phyloP scores from a whole-genome alignment of 2,329 filamentous ascomycete species.

The Apiospora arundinis region DNA sequence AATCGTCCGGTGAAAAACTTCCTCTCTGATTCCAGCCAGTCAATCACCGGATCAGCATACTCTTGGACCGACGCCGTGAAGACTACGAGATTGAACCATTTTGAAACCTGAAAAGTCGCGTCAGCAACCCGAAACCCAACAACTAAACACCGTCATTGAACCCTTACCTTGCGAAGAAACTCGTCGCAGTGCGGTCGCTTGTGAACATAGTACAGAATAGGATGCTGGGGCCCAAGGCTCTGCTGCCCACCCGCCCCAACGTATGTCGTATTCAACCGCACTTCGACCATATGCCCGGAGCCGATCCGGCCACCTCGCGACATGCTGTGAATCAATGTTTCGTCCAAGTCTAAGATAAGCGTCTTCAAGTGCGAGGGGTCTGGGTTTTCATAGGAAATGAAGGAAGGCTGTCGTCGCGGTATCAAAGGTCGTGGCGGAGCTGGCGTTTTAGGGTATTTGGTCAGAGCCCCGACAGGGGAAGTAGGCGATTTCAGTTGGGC shows the following conservation, averaged over 20 bases:
- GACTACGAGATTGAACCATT: slow-evolving; percentile 97
- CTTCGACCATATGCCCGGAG: slow-evolving; percentile 98
- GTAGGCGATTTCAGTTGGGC: slow-evolving; percentile 93
- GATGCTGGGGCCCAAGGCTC: slow-evolving; percentile 82
- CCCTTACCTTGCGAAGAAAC: slow-evolving; percentile 79
- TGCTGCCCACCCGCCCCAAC: slow-evolving; percentile 71
- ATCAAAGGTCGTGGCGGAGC: slow-evolving; percentile 89
- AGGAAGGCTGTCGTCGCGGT: slow-evolving; percentile 87
- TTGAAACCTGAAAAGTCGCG: slow-evolving; percentile 68
- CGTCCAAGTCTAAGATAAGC: slow-evolving; percentile 91
- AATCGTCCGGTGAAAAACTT: slow-evolving; percentile 95
- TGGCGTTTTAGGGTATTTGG: slow-evolving; percentile 88
- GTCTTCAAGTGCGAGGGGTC: slow-evolving; percentile 79
- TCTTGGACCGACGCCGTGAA: slow-evolving; percentile 98
- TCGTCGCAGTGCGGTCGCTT: slow-evolving; percentile 97
- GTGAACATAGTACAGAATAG: slow-evolving; percentile 98
- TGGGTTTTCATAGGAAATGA: slow-evolving; percentile 67
- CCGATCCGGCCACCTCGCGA: slow-evolving; percentile 96
- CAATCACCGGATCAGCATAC: slow-evolving; percentile 97
- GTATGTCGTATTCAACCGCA: slow-evolving; percentile 78
- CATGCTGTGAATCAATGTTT: slow-evolving; percentile 97
- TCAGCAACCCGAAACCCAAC: slow-evolving; percentile 5
- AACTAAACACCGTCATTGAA: not conserved
- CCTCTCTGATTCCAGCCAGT: slow-evolving; percentile 95
- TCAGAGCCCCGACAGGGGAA: slow-evolving; percentile 78